phyloP scores from a whole-genome alignment of 495 filamentous ascomycete species.

The Neurospora pannonica region DNA sequence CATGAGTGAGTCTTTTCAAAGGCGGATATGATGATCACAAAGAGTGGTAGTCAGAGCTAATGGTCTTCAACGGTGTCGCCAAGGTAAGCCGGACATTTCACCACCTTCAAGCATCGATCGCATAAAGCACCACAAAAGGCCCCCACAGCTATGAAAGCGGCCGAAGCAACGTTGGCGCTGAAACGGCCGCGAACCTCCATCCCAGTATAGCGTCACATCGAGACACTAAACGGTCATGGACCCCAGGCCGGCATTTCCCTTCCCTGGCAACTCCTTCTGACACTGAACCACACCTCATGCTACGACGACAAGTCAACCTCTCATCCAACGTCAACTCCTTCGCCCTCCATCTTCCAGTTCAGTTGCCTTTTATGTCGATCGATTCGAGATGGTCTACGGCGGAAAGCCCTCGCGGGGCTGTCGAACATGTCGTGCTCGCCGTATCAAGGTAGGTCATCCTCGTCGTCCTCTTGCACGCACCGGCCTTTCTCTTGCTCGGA shows the following conservation, averaged over 20 bases:
- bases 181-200: not conserved
- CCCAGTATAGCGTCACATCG: not conserved
- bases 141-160: not conserved
- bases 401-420: slow-evolving; percentile 65
- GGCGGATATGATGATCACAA: not conserved
- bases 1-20: not conserved
- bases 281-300: not conserved
- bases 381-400: slow-evolving; percentile 54
- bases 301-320: not conserved
- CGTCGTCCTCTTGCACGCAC: not conserved
- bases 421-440: slow-evolving; percentile 56
- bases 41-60: not conserved
- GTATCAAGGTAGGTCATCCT: slow-evolving; percentile 52
- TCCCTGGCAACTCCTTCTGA: not conserved
- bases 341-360: not conserved
- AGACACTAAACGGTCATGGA: not conserved
- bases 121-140: too few species aligned
- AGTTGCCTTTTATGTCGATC: slow-evolving; percentile 1
- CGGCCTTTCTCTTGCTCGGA: not conserved
- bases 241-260: not conserved
- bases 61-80: not conserved
- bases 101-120: too few species aligned
- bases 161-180: not conserved
- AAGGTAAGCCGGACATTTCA: not conserved
- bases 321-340: not conserved